These are phyloP conservation scores for Monilinia aucupariae DNA, from an alignment of 2,329 filamentous ascomycete species.

Conservation along the genomic window DNA sequence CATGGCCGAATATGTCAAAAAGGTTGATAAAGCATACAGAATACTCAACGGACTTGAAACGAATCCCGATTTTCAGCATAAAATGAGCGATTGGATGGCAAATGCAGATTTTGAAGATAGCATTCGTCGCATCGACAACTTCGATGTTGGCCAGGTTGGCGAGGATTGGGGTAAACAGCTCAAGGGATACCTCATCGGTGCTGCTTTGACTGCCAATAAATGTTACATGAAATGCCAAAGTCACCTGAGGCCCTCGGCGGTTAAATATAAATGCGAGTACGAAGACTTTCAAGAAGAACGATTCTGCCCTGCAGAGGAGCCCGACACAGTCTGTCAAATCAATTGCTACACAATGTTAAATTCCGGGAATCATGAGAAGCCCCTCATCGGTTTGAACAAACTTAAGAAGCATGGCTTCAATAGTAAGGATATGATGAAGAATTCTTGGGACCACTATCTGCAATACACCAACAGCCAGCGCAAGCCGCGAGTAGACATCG, in stretches of 20 bases:
- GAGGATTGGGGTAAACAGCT: background rate
- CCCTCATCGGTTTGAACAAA: background rate
- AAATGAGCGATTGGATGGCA: conserved; percentile 9
- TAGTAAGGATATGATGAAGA: background rate
- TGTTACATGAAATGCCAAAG: conserved; percentile 15
- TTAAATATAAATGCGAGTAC: background rate
- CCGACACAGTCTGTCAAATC: conserved; percentile 10
- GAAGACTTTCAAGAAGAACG: background rate
- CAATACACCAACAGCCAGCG: background rate
- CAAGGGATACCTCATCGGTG: background rate
- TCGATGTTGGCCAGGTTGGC: background rate
- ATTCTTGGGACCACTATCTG: background rate
- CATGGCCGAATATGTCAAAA: background rate
- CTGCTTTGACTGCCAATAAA: conserved; percentile 8
- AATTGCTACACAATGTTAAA: conserved; percentile 14
- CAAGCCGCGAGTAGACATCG: background rate
- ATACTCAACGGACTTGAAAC: background rate
- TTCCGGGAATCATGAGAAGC: conserved; percentile 1
- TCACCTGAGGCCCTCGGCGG: background rate
- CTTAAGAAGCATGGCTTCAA: background rate
- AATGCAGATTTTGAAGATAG: background rate
- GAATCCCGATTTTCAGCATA: background rate
- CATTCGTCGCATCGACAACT: background rate
- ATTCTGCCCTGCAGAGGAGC: conserved; percentile 1
- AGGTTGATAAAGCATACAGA: background rate